Evolutionary conservation across 73 alveolate species (phyloP).

Genomic region (Symbiodinium natans): DNA sequence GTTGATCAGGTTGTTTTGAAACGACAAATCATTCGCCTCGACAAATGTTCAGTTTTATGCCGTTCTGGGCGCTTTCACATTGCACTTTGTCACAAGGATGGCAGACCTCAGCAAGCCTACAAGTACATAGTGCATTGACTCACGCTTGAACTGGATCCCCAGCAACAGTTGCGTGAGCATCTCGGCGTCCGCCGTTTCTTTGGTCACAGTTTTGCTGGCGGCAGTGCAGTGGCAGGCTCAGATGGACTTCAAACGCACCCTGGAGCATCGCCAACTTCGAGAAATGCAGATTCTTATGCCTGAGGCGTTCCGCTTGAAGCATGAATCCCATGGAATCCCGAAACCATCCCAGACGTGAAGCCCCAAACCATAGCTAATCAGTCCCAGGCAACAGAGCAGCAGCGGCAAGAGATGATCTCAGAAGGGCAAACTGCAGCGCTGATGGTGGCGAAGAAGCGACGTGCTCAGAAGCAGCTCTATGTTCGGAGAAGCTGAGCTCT

Average conservation of each 20-base stretch:
- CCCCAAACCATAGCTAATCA: too few relatives aligned
- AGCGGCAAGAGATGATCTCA: slow-evolving; percentile 78
- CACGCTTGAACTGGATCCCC: too few relatives aligned
- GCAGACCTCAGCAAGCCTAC: too few relatives aligned
- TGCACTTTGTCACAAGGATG: too few relatives aligned
- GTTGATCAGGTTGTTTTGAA: too few relatives aligned
- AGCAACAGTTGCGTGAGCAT: background rate
- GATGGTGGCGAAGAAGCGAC: slow-evolving; percentile 71
- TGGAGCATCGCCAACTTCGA: slow-evolving; percentile 71
- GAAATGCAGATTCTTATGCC: slow-evolving; percentile 90
- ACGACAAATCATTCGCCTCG: background rate
- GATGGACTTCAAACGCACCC: slow-evolving; percentile 84
- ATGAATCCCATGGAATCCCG: too few relatives aligned
- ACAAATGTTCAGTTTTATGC: too few relatives aligned
- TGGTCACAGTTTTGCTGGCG: background rate
- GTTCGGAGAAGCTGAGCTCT: background rate
- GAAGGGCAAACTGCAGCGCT: slow-evolving; percentile 85
- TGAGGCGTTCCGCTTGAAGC: background rate
- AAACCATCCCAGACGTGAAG: too few relatives aligned
- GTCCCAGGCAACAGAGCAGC: slow-evolving; percentile 60
- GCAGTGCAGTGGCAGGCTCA: slow-evolving; percentile 19
- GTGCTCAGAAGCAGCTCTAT: background rate
- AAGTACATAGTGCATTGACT: too few relatives aligned
- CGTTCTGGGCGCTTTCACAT: too few relatives aligned
- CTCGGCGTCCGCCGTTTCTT: background rate